Percentiles rank a stretch among this genome's conserved stretches.
Evolutionary conservation across 1,284 basidiomycete genomes (phyloP).

Genomic region (Malassezia caprae): DNA sequence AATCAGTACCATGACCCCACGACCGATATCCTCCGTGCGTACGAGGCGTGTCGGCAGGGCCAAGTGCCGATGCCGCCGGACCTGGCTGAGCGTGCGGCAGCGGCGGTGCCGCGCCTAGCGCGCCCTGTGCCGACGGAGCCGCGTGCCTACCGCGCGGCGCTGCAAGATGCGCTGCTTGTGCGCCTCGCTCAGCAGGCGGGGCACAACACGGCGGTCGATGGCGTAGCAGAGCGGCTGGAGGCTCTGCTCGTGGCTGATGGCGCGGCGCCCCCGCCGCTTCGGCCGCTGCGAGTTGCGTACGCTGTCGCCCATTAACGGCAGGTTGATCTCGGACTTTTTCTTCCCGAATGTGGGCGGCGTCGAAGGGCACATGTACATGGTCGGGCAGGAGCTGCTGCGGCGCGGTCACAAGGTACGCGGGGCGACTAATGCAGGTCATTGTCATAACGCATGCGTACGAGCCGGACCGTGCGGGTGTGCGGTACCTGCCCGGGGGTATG

Average conservation of each 20-base stretch:
- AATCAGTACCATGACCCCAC: slow-evolving; percentile 37
- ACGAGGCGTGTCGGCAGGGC: neutral
- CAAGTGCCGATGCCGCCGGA: neutral
- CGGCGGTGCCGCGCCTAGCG: neutral
- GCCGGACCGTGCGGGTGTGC: slow-evolving; percentile 72
- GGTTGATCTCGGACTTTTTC: slow-evolving; percentile 96
- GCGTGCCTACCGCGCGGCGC: neutral
- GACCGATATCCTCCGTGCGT: slow-evolving; percentile 21
- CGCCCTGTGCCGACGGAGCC: neutral
- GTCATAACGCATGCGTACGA: slow-evolving; percentile 86
- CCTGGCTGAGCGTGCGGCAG: neutral
- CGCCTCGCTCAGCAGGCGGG: neutral
- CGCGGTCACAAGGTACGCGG: slow-evolving; percentile 69
- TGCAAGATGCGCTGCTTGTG: neutral
- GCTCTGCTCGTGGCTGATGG: neutral
- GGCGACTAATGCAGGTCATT: slow-evolving; percentile 59
- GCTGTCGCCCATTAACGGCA: slow-evolving; percentile 41
- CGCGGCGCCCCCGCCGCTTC: neutral
- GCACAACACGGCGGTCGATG: neutral
- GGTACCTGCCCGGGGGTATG: slow-evolving; percentile 70
- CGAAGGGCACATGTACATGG: slow-evolving; percentile 78
- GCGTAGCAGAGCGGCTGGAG: neutral
- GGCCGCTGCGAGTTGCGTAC: slow-evolving; percentile 14
- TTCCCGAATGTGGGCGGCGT: slow-evolving; percentile 89
- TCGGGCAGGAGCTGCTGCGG: slow-evolving; percentile 58